A percentile compares a stretch with the other conserved stretches of the same genome.
Conservation (phyloP, 768 basidiomycete genomes). For the Myochromella boudieri region DNA sequence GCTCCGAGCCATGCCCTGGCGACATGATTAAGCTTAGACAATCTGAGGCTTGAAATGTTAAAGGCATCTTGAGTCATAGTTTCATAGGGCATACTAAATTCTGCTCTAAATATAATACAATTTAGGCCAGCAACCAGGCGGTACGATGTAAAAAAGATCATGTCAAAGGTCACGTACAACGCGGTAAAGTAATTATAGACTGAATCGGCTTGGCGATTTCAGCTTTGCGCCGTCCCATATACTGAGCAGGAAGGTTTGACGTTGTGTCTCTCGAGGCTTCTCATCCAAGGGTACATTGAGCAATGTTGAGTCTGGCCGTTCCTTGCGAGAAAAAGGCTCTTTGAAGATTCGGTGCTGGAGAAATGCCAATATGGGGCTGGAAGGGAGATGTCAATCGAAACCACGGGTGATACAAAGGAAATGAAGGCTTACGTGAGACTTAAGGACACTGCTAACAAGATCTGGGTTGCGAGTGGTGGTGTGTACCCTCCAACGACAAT, state of each 20-base stretch:
- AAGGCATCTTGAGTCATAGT: too few relatives aligned
- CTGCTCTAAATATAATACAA: too few relatives aligned
- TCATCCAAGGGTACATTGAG: constrained; percentile 12
- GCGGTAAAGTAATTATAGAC: constrained; percentile 19
- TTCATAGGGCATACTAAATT: too few relatives aligned
- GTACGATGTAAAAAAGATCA: too few relatives aligned
- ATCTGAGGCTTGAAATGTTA: too few relatives aligned
- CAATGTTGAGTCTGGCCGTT: constrained; percentile 12
- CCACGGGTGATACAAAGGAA: constrained; percentile 1
- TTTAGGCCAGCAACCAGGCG: too few relatives aligned
- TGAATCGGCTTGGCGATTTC: constrained; percentile 25
- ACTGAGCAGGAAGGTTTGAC: constrained; percentile 21
- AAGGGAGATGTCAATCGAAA: background rate
- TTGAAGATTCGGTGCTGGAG: constrained; percentile 54
- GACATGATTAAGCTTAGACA: too few relatives aligned
- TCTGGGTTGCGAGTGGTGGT: constrained; percentile 47
- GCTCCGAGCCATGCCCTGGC: too few relatives aligned
- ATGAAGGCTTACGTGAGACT: constrained; percentile 43
- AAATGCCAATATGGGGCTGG: constrained; percentile 52
- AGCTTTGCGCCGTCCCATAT: constrained; percentile 26
- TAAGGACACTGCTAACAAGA: constrained; percentile 54
- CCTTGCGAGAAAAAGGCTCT: constrained; percentile 44
- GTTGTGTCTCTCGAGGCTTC: constrained; percentile 19
- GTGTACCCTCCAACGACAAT: constrained; percentile 47
- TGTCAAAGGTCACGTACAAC: too few relatives aligned